A percentile compares a stretch with the other conserved stretches of the same genome.
Conservation (phyloP, 1,284 basidiomycete genomes). For the Apiotrichum akiyoshidainum region DNA sequence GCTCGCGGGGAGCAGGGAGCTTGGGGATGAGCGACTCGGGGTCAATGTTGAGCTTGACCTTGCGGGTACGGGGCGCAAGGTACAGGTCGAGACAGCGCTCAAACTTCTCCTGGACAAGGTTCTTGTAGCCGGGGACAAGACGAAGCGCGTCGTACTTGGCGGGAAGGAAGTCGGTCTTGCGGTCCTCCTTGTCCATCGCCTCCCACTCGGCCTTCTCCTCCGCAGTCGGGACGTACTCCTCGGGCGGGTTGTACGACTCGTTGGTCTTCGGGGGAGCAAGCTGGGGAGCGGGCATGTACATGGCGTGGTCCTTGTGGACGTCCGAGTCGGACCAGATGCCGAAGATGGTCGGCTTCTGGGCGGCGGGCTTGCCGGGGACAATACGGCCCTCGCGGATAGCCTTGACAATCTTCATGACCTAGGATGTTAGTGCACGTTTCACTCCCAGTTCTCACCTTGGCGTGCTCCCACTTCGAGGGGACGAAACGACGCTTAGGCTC, state of each 20-base stretch:
- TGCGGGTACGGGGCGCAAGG: constrained; percentile 87
- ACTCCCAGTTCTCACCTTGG: constrained; percentile 65
- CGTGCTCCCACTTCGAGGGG: constrained; percentile 99
- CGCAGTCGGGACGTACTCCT: constrained; percentile 90
- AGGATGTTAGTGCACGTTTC: background rate
- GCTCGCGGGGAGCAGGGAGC: constrained; percentile 86
- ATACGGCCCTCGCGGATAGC: constrained; percentile 96
- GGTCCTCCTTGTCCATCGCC: constrained; percentile 80
- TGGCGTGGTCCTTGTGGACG: constrained; percentile 67
- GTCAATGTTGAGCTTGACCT: constrained; percentile 82
- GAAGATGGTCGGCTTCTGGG: constrained; percentile 72
- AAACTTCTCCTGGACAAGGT: constrained; percentile 92
- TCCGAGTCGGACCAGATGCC: constrained; percentile 76
- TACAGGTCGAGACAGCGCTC: constrained; percentile 94
- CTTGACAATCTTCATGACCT: constrained; percentile 99
- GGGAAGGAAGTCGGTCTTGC: constrained; percentile 85
- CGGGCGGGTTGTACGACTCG: constrained; percentile 98
- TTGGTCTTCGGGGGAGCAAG: constrained; percentile 81
- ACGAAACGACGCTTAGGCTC: constrained; percentile 97
- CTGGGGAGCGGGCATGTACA: constrained; percentile 87
- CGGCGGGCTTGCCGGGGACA: constrained; percentile 73
- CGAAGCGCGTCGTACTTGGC: constrained; percentile 81
- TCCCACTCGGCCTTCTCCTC: constrained; percentile 84
- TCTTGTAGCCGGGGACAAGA: constrained; percentile 84
- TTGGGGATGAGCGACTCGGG: constrained; percentile 90